Evolutionary conservation across 2,329 filamentous ascomycete genomes (phyloP).

Genomic region (Penicillium hesseltinei): DNA sequence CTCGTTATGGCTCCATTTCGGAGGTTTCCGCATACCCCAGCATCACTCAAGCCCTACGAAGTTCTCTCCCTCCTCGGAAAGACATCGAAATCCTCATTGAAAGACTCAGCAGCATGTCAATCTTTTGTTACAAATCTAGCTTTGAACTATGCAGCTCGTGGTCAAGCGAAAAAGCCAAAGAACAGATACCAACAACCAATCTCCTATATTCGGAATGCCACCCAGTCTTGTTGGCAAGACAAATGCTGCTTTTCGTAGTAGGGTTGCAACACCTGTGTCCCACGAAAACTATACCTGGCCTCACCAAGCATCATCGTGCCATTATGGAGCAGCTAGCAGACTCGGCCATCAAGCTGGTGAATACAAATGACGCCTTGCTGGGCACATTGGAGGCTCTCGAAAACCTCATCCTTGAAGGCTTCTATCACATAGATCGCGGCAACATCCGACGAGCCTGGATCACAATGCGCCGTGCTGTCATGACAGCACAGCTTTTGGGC

Average conservation of each 20-base stretch:
- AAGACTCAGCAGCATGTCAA: neutral
- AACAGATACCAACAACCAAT: neutral
- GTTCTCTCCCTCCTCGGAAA: neutral
- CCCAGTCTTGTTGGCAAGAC: conserved; percentile 35
- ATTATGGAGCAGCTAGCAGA: conserved; percentile 7
- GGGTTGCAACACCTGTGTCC: conserved; percentile 25
- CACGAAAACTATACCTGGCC: conserved; percentile 8
- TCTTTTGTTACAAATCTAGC: conserved; percentile 4
- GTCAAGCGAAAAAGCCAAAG: neutral
- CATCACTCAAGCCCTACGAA: neutral
- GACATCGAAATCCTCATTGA: neutral
- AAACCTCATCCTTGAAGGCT: conserved; percentile 42
- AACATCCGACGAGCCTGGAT: conserved; percentile 42
- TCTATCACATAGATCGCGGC: conserved; percentile 39
- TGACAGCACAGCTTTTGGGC: conserved; percentile 42
- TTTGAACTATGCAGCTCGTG: conserved; percentile 6
- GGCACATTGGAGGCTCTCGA: conserved; percentile 39
- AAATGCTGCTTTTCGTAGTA: conserved; percentile 34
- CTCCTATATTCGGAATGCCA: conserved; percentile 22
- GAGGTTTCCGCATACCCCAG: neutral
- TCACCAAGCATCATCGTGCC: conserved; percentile 29
- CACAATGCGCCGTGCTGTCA: conserved; percentile 36
- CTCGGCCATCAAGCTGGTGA: conserved; percentile 20
- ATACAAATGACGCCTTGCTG: conserved; percentile 36
- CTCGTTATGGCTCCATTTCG: neutral